Evolutionary conservation across 1,139 yeast species (phyloP).

Genomic region (Kodamaea derodonti): DNA sequence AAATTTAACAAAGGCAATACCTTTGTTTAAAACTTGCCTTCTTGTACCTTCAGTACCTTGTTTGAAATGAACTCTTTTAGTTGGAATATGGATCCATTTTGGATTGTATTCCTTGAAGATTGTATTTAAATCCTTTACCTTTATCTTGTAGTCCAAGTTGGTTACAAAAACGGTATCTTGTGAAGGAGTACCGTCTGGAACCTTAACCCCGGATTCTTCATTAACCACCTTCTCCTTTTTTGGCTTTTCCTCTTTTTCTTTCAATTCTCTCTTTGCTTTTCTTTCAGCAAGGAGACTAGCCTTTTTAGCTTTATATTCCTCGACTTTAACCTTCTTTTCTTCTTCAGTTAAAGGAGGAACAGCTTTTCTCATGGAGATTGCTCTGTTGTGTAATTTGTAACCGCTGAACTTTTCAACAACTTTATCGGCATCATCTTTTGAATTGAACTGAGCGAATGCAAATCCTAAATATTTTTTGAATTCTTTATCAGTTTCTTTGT

Average conservation of each 20-base stretch:
- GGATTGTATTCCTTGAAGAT: constrained; percentile 48
- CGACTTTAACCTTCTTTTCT: constrained; percentile 38
- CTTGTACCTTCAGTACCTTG: constrained; percentile 23
- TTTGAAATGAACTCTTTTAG: constrained; percentile 40
- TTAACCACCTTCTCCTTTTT: constrained; percentile 13
- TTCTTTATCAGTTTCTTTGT: constrained; percentile 27
- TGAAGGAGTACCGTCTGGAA: constrained; percentile 53
- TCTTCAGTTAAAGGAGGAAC: constrained; percentile 51
- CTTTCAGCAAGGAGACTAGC: constrained; percentile 20
- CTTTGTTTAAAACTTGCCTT: constrained; percentile 49
- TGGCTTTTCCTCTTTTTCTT: constrained; percentile 14
- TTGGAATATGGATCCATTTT: constrained; percentile 56
- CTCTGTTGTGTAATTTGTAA: constrained; percentile 43
- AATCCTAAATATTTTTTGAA: constrained; percentile 45
- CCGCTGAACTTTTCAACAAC: constrained; percentile 46
- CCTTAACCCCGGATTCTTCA: constrained; percentile 12
- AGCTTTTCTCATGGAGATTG: constrained; percentile 48
- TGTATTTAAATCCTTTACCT: constrained; percentile 39
- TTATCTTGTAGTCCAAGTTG: constrained; percentile 50
- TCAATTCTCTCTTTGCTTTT: constrained; percentile 22
- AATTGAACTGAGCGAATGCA: constrained; percentile 50
- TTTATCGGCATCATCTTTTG: constrained; percentile 41
- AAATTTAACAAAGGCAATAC: constrained; percentile 61
- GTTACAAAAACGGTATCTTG: constrained; percentile 55
- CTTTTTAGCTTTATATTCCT: constrained; percentile 34